A percentile compares a stretch with the other conserved stretches of the same genome.
Evolutionary conservation across 768 basidiomycete species (phyloP).

Genomic region (Tricholoma sp.): DNA sequence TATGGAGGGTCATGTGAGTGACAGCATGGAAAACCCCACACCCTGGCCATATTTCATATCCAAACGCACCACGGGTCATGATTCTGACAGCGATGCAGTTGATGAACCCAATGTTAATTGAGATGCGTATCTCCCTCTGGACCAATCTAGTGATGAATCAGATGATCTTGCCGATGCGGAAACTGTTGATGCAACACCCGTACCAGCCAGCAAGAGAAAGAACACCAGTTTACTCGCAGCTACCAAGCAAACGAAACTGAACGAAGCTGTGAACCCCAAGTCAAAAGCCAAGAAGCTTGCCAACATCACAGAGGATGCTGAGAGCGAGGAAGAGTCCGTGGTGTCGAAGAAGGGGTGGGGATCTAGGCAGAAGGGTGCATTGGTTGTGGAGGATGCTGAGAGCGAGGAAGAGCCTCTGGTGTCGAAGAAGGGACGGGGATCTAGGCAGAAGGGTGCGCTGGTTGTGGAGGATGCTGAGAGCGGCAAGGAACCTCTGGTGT

Average conservation of each 20-base stretch:
- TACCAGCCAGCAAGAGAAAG: neutral
- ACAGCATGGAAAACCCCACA: too few species aligned
- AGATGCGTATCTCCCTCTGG: neutral
- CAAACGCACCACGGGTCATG: neutral
- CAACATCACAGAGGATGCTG: neutral
- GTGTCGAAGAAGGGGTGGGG: neutral
- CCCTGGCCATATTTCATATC: neutral
- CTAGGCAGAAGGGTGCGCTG: neutral
- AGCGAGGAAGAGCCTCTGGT: neutral
- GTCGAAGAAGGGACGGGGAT: neutral
- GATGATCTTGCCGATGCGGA: too few species aligned
- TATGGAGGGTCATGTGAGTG: too few species aligned
- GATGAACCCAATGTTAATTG: neutral
- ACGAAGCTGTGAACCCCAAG: neutral
- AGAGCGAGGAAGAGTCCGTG: neutral
- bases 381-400: neutral
- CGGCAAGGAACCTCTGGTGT: neutral
- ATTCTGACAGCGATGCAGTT: neutral
- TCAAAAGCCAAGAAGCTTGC: neutral
- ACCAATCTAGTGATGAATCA: neutral
- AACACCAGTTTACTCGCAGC: neutral
- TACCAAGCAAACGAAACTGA: neutral
- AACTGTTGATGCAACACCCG: neutral
- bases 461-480: neutral
- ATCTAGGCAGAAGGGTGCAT: neutral